Percentiles rank a stretch among this genome's conserved stretches.
phyloP scores from a whole-genome alignment of 192 early-diverging fungal genomes.

The Coemansia sp. region DNA sequence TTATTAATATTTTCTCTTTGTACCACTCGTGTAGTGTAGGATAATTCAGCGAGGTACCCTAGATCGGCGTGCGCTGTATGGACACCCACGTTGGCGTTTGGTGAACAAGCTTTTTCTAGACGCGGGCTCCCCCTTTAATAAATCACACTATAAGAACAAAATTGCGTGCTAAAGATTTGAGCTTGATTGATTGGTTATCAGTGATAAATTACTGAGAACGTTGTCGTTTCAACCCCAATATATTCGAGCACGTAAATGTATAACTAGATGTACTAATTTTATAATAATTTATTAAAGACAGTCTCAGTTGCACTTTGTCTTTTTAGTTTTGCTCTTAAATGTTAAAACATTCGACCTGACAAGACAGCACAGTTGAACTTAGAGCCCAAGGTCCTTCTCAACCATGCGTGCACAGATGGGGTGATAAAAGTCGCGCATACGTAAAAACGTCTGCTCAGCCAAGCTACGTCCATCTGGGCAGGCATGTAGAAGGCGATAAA shows the following conservation, averaged over 20 bases:
- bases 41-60: not conserved
- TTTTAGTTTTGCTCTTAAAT: too few relatives aligned
- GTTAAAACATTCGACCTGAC: too few relatives aligned
- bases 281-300: too few relatives aligned
- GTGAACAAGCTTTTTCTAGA: not conserved
- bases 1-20: too few relatives aligned
- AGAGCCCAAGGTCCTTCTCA: conserved; percentile 76
- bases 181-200: too few relatives aligned
- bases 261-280: too few relatives aligned
- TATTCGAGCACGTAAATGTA: too few relatives aligned
- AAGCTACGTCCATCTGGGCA: conserved; percentile 70
- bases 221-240: not conserved
- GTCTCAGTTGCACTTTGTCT: not conserved
- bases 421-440: conserved; percentile 83
- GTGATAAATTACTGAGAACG: too few relatives aligned
- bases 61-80: not conserved
- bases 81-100: not conserved
- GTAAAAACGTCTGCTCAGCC: conserved; percentile 76
- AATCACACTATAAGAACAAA: conserved; percentile 1
- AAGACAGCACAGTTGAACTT: not conserved
- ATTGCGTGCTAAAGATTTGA: not conserved
- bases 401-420: conserved; percentile 90
- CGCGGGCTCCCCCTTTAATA: conserved; percentile 4
- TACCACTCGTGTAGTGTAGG: not conserved
- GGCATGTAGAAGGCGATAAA: conserved; percentile 72